These are phyloP conservation scores for Puccinia novopanici DNA, from an alignment of 1,284 basidiomycete species.

Conservation along the genomic window DNA sequence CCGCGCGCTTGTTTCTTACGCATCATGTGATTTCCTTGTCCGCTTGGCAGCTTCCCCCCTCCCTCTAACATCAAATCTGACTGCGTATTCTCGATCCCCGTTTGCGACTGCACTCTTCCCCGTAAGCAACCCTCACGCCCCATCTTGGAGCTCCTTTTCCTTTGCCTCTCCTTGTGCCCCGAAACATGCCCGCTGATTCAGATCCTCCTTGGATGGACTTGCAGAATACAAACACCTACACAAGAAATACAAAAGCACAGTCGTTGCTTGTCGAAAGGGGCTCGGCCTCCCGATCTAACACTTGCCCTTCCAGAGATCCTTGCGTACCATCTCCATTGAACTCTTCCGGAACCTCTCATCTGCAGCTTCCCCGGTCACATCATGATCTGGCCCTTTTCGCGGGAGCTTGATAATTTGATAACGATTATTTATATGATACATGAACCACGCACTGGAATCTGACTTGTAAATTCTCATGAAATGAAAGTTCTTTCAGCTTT, in stretches of 20 bases:
- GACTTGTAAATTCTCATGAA: no score
- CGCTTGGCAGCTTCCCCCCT: constrained; percentile 23
- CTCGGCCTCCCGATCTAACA: constrained; percentile 34
- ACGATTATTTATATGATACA: no score
- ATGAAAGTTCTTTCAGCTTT: no score
- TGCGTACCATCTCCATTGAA: no score
- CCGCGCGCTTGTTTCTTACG: not conserved
- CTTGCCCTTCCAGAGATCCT: not conserved
- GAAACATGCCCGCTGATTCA: not conserved
- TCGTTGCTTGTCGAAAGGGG: constrained; percentile 39
- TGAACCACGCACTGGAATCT: no score
- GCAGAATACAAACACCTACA: constrained; percentile 37
- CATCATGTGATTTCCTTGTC: not conserved
- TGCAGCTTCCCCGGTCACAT: no score
- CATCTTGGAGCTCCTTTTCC: not conserved
- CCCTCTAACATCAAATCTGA: constrained; percentile 27
- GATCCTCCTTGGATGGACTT: not conserved
- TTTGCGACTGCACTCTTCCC: constrained; percentile 49
- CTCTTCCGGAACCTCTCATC: no score
- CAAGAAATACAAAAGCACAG: constrained; percentile 38
- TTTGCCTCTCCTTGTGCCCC: not conserved
- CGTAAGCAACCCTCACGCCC: not conserved
- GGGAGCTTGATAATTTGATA: no score
- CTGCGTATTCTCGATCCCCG: constrained; percentile 42
- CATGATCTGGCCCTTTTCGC: no score